Evolutionary conservation across 345 rosid species (phyloP), one percentile per base, ranked within the genome.

Genomic region (Psidium guajava): DNA sequence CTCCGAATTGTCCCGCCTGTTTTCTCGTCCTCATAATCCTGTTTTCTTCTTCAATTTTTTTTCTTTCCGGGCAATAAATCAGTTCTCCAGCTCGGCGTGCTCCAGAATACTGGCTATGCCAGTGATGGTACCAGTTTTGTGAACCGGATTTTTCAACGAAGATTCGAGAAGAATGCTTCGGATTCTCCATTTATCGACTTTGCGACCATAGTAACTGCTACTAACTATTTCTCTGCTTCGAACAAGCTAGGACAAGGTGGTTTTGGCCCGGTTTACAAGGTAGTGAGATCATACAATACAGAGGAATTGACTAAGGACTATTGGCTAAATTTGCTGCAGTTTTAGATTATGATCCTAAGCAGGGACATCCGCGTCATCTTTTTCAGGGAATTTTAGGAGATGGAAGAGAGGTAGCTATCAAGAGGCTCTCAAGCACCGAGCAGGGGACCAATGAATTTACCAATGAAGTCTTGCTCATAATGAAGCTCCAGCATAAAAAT

Each of bases 401-500:
- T 85, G 93, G 93, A 85, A 91, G 86, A 82, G 91, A 89, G 85
- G 88, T 93, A 81, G 93, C 94, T 54, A 90, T 93, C 47, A 92
- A 90, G 74, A 89, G 86, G 77, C 84, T 88, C 28, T 83, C 89
- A 42, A 82, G 51, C 44, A 90, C 92, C 1, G 88, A 86, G 64
- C 90, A 91, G 84, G 93, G 92, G 1, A 18, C 55, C 8, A 82
- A n/a, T 11, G 90, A 89, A 56, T 91, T 91, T 84, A 87, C 80
- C 14, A 91, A 90, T 77, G 92, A 92, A 85, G 83, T 91, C 58
- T 42, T 82, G 21, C 82, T 94, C 27, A 64, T 93, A 77, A 82
- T 89, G 83, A 92, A 88, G 82, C 94, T 93, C 44, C 93, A 88
- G 85, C 95, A 91, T 86, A 91, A 85, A 86, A 93, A 92, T 87